Evolutionary conservation across 1,139 yeast species (phyloP), one percentile per base, ranked within the genome.

Genomic region (Pichia sp.): DNA sequence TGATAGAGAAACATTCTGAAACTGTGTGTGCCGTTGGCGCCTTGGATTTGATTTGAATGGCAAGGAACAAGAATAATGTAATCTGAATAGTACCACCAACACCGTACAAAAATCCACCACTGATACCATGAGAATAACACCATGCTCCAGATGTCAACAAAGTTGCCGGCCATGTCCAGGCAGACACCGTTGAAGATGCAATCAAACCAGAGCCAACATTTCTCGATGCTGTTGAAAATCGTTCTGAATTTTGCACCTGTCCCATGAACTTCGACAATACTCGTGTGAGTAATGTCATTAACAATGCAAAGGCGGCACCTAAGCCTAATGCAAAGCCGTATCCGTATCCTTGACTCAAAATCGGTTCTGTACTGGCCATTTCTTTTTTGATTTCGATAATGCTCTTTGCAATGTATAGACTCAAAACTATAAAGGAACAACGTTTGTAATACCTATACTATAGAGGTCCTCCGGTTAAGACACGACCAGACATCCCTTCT

Each of bases 241-340:
- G 93, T 63, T 86, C 95, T 2, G 95, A 87, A 12, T 93, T 83
- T 62, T 83, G 80, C 37, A 80, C 71, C 58, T 86, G 94, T 47
- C 73, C 72, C 51, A 82, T 85, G 58, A 85, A 86, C 38, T 93
- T 67, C 48, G 74, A 72, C 35, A 85, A 67, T 39, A 81, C 65
- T 43, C 62, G 71, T 0, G 95, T 83, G 39, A 83, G 75, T 33
- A 68, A 54, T 52, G 85, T 72, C 95, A 86, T 86, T 39, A 84
- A 84, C 8, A 69, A 50, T 10, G 95, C 83, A 55, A 86, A 86
- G 10, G 77, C 78, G 26, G 83, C 71, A 33, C 96, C 96, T 20
- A 87, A 67, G 14, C 96, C 97, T 14, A 85, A 79, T 13, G 87
- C 85, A 42, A 87, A 79, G 22, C 86, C 96, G 53, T 86, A 87